Conservation (phyloP, 2,329 filamentous ascomycete species). For the Pseudogymnoascus pannorum region DNA sequence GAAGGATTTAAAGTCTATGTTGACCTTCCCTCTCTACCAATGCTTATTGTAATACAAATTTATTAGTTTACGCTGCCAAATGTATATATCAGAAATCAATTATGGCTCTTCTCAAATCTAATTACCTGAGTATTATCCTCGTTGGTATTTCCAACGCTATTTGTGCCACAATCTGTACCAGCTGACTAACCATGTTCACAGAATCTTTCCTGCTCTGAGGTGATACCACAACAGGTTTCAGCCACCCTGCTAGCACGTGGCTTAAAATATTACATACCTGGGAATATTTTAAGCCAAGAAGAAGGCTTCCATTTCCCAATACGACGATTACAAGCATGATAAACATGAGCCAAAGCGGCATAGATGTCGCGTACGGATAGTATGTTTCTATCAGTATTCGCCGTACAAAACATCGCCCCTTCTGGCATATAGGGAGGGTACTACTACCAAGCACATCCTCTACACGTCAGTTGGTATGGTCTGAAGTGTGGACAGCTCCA, state of each 20-base stretch:
- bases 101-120: neutral
- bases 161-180: neutral
- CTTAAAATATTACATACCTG: neutral
- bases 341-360: too few species aligned
- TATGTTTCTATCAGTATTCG: too few species aligned
- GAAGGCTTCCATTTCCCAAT: neutral
- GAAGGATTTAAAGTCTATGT: neutral
- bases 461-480: too few species aligned
- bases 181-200: neutral
- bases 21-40: neutral
- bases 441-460: too few species aligned
- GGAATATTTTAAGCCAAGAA: neutral
- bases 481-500: neutral
- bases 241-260: slow-evolving; percentile 4
- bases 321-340: neutral
- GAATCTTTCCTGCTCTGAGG: neutral
- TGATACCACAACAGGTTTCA: neutral
- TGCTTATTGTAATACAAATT: neutral
- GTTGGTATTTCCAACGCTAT: neutral
- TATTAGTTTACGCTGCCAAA: neutral
- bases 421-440: too few species aligned
- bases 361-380: neutral
- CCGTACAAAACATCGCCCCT: too few species aligned
- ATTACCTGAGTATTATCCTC: neutral
- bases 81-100: neutral